A percentile compares a stretch with the other conserved stretches of the same genome.
Evolutionary conservation across 164 flowering plant genomes (phyloP).

Genomic region (Chimonanthus salicifolius): DNA sequence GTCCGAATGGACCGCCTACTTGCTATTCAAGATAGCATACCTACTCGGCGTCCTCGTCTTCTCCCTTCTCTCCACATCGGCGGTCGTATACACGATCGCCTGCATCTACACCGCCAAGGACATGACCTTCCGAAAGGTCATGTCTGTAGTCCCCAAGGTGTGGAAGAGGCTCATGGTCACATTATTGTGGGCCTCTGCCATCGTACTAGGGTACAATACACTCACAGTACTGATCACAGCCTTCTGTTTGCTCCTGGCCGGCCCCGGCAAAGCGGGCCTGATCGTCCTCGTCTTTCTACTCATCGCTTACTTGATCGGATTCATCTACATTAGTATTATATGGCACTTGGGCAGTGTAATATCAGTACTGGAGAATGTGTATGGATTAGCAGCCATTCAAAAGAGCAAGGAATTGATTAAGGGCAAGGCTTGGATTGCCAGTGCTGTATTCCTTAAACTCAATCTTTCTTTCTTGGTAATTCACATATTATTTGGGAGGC

Average conservation of each 20-base stretch:
- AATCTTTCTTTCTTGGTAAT: background rate
- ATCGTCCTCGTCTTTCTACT: background rate
- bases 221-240: constrained; percentile 1
- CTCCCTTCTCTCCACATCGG: constrained; percentile 47
- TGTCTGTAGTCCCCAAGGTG: constrained; percentile 44
- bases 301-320: constrained; percentile 21
- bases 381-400: constrained; percentile 32
- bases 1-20: constrained; percentile 19
- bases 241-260: background rate
- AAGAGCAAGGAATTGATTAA: constrained; percentile 31
- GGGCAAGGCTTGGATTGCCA: constrained; percentile 26
- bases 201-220: constrained; percentile 6
- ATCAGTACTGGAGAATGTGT: constrained; percentile 33
- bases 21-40: constrained; percentile 26
- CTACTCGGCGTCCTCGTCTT: constrained; percentile 26
- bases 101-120: constrained; percentile 30
- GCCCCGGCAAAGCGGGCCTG: background rate
- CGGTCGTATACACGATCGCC: constrained; percentile 43
- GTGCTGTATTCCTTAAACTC: constrained; percentile 16
- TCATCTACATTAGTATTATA: constrained; percentile 24
- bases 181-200: constrained; percentile 10
- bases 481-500: constrained; percentile 11
- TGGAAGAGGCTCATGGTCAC: constrained; percentile 37
- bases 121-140: constrained; percentile 22
- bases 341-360: constrained; percentile 43